Base-by-base conservation (phyloP, 2,329 filamentous ascomycete genomes). In the Monosporascus cannonballus region DNA sequence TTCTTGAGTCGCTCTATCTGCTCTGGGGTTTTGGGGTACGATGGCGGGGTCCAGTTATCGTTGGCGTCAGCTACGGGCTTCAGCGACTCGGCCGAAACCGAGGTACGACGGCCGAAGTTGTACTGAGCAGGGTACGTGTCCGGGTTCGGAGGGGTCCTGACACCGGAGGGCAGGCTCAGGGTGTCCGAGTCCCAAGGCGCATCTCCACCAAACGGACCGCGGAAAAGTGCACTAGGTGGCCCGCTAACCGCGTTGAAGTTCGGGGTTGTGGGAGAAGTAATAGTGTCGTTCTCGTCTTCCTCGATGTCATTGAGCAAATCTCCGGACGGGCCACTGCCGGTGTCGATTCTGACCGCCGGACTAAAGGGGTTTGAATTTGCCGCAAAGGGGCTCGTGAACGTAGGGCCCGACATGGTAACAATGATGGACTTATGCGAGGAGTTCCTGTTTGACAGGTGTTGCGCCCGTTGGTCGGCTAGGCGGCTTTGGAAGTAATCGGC, bases 71-170 rank as follows among this genome's bases (percentile, higher is more conserved):
- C 85, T 48, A 86, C 89, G 18, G 94, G 94, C 71, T 96, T 96
- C 65, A 97, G 79, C 2, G 93, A 96, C 73, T 99, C 94, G 49
- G 94, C 94, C 41, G 94, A 97, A 50, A 99, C 94, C 3, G 94
- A 97, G 39, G 92, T 96, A 64, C 94, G 89, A 58, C 94, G 88
- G 63, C 84, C 89, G 72, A 96, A 86, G 70, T 96, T 96, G 75
- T 96, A 97, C 70, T 97, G 92, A 62, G 83, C 87, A 52, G 94
- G 94, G 67, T 96, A 90, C 62, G 83, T 85, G 59, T 89, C 85
- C 39, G 80, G 73, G 55, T 82, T 81, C 53, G 79, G 77, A 22
- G 76, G 68, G 61, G 70, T 71, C 68, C 78, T 67, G 61, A 76
- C 51, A 55, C 70, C 65, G 54, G 75, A 73, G 15, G 76, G 72